Conservation (phyloP, 75 land plant genomes). For the Cryptomeria japonica region DNA sequence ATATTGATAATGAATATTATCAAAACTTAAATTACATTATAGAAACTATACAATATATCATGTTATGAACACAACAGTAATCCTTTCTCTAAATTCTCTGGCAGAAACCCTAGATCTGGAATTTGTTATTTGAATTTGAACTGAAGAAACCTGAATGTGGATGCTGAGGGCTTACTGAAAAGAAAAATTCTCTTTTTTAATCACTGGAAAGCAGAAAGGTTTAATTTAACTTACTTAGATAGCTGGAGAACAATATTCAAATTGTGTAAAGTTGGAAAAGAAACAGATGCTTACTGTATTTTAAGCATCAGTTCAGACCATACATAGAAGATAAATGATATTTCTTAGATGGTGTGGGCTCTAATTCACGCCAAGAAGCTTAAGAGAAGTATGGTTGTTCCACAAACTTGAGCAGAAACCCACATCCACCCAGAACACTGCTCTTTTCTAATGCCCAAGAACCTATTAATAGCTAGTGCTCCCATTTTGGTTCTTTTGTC, state of each 20-base stretch:
- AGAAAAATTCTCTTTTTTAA: not conserved
- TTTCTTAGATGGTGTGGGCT: not conserved
- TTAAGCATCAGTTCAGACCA: not conserved
- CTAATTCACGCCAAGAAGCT: not conserved
- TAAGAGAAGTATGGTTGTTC: too few relatives aligned
- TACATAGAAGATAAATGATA: not conserved
- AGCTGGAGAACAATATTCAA: not conserved
- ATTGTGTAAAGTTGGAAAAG: not conserved
- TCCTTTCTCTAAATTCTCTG: not conserved
- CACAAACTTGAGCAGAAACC: not conserved
- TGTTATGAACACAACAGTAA: not conserved
- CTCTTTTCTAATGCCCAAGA: not conserved
- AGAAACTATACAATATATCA: not conserved
- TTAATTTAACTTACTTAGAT: not conserved
- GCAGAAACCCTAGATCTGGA: not conserved
- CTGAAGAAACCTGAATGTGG: not conserved
- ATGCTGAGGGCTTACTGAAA: not conserved
- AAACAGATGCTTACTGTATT: not conserved
- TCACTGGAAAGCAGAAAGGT: not conserved
- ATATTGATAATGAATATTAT: not conserved
- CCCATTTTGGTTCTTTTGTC: not conserved
- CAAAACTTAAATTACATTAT: not conserved
- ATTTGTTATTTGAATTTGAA: not conserved
- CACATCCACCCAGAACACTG: not conserved
- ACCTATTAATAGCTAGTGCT: not conserved